These are phyloP conservation scores for Austroboletus festivus DNA, from an alignment of 768 basidiomycete species.

Conservation along the genomic window DNA sequence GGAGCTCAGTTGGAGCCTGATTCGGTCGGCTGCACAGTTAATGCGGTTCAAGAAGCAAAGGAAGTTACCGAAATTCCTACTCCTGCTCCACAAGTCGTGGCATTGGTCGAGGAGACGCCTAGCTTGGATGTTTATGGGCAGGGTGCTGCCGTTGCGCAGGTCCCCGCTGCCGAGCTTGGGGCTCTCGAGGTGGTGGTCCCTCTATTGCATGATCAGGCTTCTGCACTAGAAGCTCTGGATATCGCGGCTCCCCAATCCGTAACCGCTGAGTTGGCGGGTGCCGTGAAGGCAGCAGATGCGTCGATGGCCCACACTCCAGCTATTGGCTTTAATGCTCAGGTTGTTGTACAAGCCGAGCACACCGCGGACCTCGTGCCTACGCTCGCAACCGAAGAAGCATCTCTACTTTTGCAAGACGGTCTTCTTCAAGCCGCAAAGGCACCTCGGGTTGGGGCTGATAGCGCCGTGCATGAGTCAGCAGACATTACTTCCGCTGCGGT, in stretches of 20 bases:
- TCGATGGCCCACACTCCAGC: not conserved
- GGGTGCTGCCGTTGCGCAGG: not conserved
- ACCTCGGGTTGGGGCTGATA: too few species aligned
- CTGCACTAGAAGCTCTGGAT: not conserved
- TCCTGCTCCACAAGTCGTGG: constrained; percentile 9
- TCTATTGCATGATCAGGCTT: not conserved
- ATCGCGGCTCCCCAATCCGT: not conserved
- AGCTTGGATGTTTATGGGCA: constrained; percentile 2
- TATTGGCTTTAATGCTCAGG: not conserved
- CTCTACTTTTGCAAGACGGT: too few species aligned
- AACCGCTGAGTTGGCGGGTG: constrained; percentile 6
- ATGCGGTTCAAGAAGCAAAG: constrained; percentile 13
- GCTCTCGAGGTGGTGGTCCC: not conserved
- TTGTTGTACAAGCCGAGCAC: not conserved
- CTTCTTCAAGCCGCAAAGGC: too few species aligned
- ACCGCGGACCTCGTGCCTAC: constrained; percentile 6
- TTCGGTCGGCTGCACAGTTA: not conserved
- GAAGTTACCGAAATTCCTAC: constrained; percentile 10
- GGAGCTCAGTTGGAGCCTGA: constrained; percentile 11
- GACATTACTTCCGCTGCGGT: not conserved
- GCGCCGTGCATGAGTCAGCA: not conserved
- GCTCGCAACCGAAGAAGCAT: not conserved
- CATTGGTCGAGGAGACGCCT: constrained; percentile 17
- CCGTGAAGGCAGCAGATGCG: not conserved
- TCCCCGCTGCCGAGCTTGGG: not conserved